Percentiles rank a stretch among this genome's conserved stretches.
phyloP scores from a whole-genome alignment of 208 protist species.

The Crithidia fasciculata region DNA sequence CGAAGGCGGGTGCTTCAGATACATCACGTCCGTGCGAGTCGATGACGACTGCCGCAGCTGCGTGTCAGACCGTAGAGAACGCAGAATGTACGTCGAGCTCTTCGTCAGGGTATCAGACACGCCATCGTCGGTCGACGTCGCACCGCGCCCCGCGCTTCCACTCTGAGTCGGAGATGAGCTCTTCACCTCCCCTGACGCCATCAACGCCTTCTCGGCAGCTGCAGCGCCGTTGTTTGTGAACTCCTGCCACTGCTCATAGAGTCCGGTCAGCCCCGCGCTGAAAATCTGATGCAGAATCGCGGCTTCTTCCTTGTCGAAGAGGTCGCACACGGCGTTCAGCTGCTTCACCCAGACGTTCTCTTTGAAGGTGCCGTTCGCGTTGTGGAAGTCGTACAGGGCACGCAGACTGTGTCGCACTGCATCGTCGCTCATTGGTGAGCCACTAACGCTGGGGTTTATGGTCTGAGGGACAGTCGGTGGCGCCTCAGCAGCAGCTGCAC shows the following conservation, averaged over 20 bases:
- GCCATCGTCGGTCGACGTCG: not conserved
- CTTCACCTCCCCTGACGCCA: not conserved
- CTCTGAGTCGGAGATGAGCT: not conserved
- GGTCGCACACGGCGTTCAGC: conserved; percentile 12
- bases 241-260: conserved; percentile 14
- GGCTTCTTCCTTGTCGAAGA: conserved; percentile 26
- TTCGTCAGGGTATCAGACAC: not conserved
- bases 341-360: conserved; percentile 12
- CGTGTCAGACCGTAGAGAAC: conserved; percentile 7
- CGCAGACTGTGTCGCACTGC: conserved; percentile 6
- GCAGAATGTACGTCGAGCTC: conserved; percentile 18
- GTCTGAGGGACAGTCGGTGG: not conserved
- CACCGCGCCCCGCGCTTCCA: not conserved
- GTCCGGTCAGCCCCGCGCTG: conserved; percentile 2
- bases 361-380: not conserved
- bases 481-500: too few species aligned
- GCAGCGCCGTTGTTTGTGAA: conserved; percentile 29
- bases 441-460: not conserved
- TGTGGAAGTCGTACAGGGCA: conserved; percentile 15
- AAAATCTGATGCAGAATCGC: conserved; percentile 16
- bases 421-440: not conserved
- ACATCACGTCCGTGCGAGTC: conserved; percentile 1
- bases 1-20: not conserved
- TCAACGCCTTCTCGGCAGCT: conserved; percentile 26
- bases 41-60: not conserved